Base-by-base conservation (phyloP, 1,284 basidiomycete species). In the Schizophyllum amplum region DNA sequence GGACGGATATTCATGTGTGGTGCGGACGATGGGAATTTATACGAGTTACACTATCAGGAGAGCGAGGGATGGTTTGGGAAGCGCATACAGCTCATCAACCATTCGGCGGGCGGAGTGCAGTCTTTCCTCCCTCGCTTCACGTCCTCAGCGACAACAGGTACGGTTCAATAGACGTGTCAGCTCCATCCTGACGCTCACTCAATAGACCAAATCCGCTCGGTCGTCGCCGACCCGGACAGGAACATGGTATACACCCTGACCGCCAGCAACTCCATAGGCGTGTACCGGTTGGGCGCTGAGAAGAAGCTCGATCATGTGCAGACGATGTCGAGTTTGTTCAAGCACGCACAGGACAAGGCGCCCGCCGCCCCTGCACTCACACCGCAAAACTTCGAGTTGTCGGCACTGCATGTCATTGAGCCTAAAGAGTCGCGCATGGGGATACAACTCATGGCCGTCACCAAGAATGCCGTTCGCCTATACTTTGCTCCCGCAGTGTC, bases 1-100 rank as follows among this genome's bases (percentile, higher is more conserved):
- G 97, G 96, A 23, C 81, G 95, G 54, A 90, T 98, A 63, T 98
- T 99, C 72, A 90, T 95, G 83, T 82, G 81, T 56, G 94, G 94
- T 11, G 79, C 81, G 17, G 83, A 87, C 65, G 94, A 98, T 69
- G 92, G 93, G 21, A 87, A 88, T 67, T 72, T 98, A 48, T 98
- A 97, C 70, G 97, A 98, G 72, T 74, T 99, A 53, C 87, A 92
- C 66, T 99, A 99, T 71, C 90, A 94, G 66, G 86, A 91, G 61
- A 87, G 82, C 62, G 91, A 95, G 67, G 90, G 91, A 1, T 98
- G 94, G 94, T 96, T 98, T 73, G 90, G 86, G 57, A 93, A 92
- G 69, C 77, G 83, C 54, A 80, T 90, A 53, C 86, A 90, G 64
- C 74, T 96, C 57, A 79, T 90, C 67, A 95, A 96, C 66, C 89